phyloP scores from a whole-genome alignment of 164 flowering plant genomes.

The Umbilicus rupestris region DNA sequence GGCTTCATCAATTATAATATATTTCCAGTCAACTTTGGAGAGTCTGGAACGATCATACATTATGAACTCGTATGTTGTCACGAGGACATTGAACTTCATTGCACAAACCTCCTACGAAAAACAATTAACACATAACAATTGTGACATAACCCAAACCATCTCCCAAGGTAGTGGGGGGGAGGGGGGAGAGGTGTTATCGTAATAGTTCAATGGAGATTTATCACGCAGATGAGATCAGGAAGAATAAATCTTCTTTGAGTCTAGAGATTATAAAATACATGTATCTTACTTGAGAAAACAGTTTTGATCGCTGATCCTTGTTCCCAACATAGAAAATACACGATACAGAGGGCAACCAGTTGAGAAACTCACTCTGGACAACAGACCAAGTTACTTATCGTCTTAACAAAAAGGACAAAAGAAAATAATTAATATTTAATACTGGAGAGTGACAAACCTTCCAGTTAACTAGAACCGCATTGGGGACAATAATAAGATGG shows the following conservation, averaged over 20 bases:
- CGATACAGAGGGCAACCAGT: slow-evolving; percentile 86
- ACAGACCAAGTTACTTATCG: slow-evolving; percentile 11
- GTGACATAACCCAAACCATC: no score
- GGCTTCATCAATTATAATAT: slow-evolving; percentile 98
- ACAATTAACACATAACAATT: slow-evolving; percentile 9
- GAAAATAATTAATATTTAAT: background rate
- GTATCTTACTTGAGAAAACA: slow-evolving; percentile 80
- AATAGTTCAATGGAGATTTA: no score
- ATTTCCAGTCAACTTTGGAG: slow-evolving; percentile 96
- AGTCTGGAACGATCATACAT: slow-evolving; percentile 95
- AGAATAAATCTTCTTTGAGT: background rate
- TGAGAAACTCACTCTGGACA: slow-evolving; percentile 86
- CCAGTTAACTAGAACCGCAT: slow-evolving; percentile 99
- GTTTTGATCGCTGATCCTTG: slow-evolving; percentile 83
- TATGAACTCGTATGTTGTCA: slow-evolving; percentile 95
- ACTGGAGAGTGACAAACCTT: slow-evolving; percentile 45
- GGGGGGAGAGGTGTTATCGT: no score
- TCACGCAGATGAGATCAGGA: no score
- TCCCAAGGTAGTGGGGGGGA: no score
- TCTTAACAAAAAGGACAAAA: background rate
- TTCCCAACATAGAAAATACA: slow-evolving; percentile 93
- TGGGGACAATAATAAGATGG: slow-evolving; percentile 97
- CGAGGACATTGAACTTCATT: slow-evolving; percentile 93
- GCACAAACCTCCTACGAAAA: slow-evolving; percentile 75
- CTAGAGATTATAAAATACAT: background rate